Evolutionary conservation across 495 filamentous ascomycete genomes (phyloP).

Genomic region (Cladorrhinum samala): DNA sequence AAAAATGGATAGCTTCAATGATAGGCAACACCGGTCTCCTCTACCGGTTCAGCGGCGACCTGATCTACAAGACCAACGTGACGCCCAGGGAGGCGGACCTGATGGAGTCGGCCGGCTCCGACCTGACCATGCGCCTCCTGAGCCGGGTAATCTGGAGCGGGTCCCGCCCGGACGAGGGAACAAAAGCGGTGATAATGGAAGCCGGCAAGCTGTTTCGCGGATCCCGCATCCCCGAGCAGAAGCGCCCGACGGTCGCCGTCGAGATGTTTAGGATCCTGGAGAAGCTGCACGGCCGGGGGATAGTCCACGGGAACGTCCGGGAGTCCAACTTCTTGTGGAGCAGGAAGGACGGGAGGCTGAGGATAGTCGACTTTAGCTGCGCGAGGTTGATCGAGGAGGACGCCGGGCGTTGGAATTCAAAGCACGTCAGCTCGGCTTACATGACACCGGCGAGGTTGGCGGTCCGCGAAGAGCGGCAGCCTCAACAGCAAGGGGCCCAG

Average conservation of each 20-base stretch:
- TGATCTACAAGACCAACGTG: constrained; percentile 17
- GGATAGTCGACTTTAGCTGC: constrained; percentile 8
- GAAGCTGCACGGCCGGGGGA: constrained; percentile 60
- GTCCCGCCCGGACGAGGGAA: neutral
- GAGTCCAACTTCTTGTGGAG: constrained; percentile 93
- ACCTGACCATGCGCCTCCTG: constrained; percentile 9
- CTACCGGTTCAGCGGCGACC: constrained; percentile 12
- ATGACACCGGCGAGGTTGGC: constrained; percentile 11
- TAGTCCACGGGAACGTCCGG: constrained; percentile 89
- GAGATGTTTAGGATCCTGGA: constrained; percentile 14
- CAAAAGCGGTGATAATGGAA: constrained; percentile 16
- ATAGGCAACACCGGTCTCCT: constrained; percentile 12
- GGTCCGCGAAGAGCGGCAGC: no score
- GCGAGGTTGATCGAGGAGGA: constrained; percentile 9
- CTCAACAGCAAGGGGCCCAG: no score
- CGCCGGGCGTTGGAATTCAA: constrained; percentile 3
- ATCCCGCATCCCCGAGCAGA: neutral
- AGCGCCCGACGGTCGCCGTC: constrained; percentile 1
- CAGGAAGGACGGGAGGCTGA: constrained; percentile 34
- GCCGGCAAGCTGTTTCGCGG: constrained; percentile 5
- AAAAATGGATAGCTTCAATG: constrained; percentile 16
- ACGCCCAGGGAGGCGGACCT: constrained; percentile 11
- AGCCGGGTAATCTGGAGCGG: constrained; percentile 12
- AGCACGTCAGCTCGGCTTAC: constrained; percentile 5
- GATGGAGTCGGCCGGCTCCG: constrained; percentile 15